Evolutionary conservation across 371 early-diverging fungal species (phyloP), one percentile per base, ranked within the genome.

Genomic region (Saksenaea vasiformis): DNA sequence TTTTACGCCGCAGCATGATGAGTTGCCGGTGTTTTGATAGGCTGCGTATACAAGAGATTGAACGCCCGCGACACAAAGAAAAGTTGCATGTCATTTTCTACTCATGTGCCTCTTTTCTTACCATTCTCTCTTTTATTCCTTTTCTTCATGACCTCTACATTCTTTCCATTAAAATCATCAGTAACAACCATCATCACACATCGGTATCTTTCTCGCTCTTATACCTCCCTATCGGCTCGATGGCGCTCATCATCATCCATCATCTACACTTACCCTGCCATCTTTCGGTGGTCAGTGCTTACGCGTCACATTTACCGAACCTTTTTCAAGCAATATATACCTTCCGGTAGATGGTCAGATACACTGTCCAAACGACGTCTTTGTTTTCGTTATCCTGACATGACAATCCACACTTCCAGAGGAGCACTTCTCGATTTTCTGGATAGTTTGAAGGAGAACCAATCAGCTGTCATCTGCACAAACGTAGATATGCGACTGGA

Each of bases 361-460:
- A 34, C 14, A 19, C 15, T 13, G 11, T 51, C 19, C 7, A 27
- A 54, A 26, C 55, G 24, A 39, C 55, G 37, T n/a, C 39, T 72
- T 5, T 41, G 38, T 35, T 67, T 70, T 38, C 64, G 47, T 27
- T 70, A 74, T 44, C 57, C 65, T 11, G 74, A 74, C 51, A 70
- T 74, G 66, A 64, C 65, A 0, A 74, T 74, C 27, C 64, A 71
- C 53, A 61, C 68, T 4, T 67, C 74, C 28, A 69, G 68, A 51
- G 34, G 38, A 1, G 37, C 64, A 1, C 55, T 74, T 56, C 17
- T 61, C n/a, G 54, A 54, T 3, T 38, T 74, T 19, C 51, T 58
- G 9, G 39, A 58, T 14, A 63, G 41, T 19, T 28, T 70, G 9
- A 22, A 24, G 9, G 31, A 56, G 13, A 35, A 47, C 3, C 61